These are phyloP conservation scores for Licmophora abbreviata DNA, from an alignment of 108 stramenopile species.

Conservation along the genomic window DNA sequence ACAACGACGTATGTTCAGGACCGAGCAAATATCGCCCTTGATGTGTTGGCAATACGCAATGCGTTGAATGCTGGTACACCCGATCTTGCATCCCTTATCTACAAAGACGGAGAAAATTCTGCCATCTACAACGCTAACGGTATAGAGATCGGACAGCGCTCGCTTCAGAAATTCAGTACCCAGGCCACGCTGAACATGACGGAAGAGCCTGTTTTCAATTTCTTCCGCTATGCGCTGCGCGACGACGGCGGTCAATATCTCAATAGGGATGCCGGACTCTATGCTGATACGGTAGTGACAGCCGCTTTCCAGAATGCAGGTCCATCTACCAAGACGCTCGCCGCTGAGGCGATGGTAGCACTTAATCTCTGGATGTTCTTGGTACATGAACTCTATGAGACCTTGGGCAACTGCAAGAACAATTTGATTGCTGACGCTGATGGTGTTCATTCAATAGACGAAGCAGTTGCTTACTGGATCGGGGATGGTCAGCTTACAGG, in stretches of 20 bases:
- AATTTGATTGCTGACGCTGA: slow-evolving; percentile 31
- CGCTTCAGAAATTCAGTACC: slow-evolving; percentile 44
- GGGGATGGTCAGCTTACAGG: slow-evolving; percentile 72
- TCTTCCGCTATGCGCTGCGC: slow-evolving; percentile 48
- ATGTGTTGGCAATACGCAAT: slow-evolving; percentile 55
- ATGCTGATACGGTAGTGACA: slow-evolving; percentile 62
- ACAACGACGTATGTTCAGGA: slow-evolving; percentile 71
- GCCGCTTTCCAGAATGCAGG: slow-evolving; percentile 29
- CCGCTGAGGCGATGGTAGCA: slow-evolving; percentile 55
- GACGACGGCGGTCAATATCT: slow-evolving; percentile 46
- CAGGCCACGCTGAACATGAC: slow-evolving; percentile 38
- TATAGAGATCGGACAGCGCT: slow-evolving; percentile 31
- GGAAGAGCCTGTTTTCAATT: slow-evolving; percentile 56
- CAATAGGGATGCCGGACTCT: slow-evolving; percentile 29
- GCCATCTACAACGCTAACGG: slow-evolving; percentile 52
- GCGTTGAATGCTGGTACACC: slow-evolving; percentile 28
- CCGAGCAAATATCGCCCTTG: slow-evolving; percentile 54
- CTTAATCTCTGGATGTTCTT: slow-evolving; percentile 78
- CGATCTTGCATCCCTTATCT: slow-evolving; percentile 41
- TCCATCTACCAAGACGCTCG: slow-evolving; percentile 15
- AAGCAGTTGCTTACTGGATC: slow-evolving; percentile 79
- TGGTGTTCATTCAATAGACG: slow-evolving; percentile 60
- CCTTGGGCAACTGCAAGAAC: slow-evolving; percentile 28
- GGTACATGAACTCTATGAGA: slow-evolving; percentile 46
- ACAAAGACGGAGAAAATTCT: slow-evolving; percentile 63